These are phyloP conservation scores for Przewalskia tangutica DNA, from an alignment of 257 asterid species.

Conservation along the genomic window DNA sequence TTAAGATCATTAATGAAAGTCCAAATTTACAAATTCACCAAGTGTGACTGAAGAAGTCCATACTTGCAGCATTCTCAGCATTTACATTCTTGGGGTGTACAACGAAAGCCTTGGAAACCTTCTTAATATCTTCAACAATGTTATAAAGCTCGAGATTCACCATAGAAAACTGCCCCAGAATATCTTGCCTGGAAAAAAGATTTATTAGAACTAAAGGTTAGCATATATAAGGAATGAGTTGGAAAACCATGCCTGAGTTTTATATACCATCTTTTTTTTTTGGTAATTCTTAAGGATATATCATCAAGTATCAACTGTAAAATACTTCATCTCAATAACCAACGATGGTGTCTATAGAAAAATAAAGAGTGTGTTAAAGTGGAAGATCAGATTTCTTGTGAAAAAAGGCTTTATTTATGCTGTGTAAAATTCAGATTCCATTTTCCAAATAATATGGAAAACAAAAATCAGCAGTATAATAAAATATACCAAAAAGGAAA, in stretches of 20 bases:
- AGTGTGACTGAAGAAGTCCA: constrained; percentile 7
- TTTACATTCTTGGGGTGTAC: constrained; percentile 90
- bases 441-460: not conserved
- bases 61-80: constrained; percentile 92
- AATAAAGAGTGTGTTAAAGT: not conserved
- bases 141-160: constrained; percentile 90
- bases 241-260: not conserved
- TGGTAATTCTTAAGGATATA: not conserved
- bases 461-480: not conserved
- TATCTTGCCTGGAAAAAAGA: constrained; percentile 60
- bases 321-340: not conserved
- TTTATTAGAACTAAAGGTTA: not conserved
- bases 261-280: not conserved
- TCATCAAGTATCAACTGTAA: not conserved
- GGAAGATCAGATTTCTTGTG: not conserved
- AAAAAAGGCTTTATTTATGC: not conserved
- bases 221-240: not conserved
- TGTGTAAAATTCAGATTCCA: not conserved
- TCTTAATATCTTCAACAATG: constrained; percentile 86
- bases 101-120: constrained; percentile 92
- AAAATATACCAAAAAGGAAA: not conserved
- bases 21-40: not conserved
- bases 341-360: not conserved
- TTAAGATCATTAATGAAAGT: not conserved
- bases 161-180: constrained; percentile 88